These are phyloP conservation scores for Leishmania mexicana DNA, from an alignment of 208 protist species.

Conservation along the genomic window DNA sequence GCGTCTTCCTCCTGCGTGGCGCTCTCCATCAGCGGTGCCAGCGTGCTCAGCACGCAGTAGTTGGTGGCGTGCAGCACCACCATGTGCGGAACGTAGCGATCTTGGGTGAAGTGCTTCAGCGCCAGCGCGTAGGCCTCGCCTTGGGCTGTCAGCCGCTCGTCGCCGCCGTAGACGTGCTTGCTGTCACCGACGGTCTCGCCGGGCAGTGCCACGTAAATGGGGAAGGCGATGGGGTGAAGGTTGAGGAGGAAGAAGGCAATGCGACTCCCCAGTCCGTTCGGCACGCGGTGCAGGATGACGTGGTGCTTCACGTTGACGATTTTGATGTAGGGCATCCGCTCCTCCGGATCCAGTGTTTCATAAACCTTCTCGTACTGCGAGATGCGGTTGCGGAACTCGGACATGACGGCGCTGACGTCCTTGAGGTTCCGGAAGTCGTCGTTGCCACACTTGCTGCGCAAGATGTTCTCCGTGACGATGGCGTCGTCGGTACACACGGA, in stretches of 20 bases:
- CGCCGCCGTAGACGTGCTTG: constrained; percentile 75
- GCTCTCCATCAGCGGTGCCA: constrained; percentile 62
- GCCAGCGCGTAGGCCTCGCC: constrained; percentile 69
- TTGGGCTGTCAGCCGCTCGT: constrained; percentile 66
- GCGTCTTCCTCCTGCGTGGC: constrained; percentile 21
- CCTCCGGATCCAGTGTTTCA: constrained; percentile 69
- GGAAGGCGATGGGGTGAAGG: constrained; percentile 85
- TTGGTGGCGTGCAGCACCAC: constrained; percentile 88
- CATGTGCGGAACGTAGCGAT: constrained; percentile 85
- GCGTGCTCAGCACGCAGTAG: constrained; percentile 65
- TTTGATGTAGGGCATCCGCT: constrained; percentile 82
- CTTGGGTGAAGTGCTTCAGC: constrained; percentile 79
- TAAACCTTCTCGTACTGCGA: constrained; percentile 91
- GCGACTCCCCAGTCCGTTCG: constrained; percentile 69
- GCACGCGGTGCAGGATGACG: constrained; percentile 80
- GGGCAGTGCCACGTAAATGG: constrained; percentile 83
- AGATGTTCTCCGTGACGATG: constrained; percentile 90
- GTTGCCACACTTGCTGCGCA: constrained; percentile 89
- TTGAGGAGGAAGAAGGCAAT: constrained; percentile 91
- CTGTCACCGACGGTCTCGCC: constrained; percentile 77
- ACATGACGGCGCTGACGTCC: constrained; percentile 79
- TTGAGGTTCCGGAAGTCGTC: constrained; percentile 89
- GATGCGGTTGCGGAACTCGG: constrained; percentile 82
- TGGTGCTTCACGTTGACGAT: constrained; percentile 91
- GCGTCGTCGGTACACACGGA: constrained; percentile 90